Conservation (phyloP, 345 rosid genomes). For the Moringa oleifera region DNA sequence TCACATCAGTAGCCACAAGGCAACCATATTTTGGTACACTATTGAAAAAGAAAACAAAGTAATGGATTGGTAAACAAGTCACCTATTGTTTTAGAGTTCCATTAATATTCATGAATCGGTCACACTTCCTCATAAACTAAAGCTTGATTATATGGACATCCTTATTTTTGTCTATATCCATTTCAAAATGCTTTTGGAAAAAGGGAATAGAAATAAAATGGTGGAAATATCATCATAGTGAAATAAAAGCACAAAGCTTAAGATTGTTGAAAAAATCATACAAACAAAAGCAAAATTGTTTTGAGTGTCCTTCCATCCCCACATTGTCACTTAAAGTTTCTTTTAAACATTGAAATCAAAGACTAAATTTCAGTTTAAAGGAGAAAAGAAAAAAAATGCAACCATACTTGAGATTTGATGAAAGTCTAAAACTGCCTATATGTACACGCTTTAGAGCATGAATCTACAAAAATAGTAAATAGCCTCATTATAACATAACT, state of each 20-base stretch:
- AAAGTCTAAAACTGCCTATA: constrained; percentile 90
- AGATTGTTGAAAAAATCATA: background rate
- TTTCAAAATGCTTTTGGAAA: background rate
- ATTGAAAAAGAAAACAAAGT: too few relatives aligned
- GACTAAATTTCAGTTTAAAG: background rate
- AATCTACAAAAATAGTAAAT: constrained; percentile 42
- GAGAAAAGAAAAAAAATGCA: background rate
- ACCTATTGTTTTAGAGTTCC: background rate
- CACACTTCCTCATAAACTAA: background rate
- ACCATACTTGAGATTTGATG: constrained; percentile 82
- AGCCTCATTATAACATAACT: background rate
- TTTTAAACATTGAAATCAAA: background rate
- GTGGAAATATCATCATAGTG: constrained; percentile 1
- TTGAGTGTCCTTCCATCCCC: background rate
- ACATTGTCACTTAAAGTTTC: background rate
- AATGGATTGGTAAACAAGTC: too few relatives aligned
- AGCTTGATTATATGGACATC: too few relatives aligned
- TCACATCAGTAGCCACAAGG: background rate
- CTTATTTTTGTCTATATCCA: too few relatives aligned
- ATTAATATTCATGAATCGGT: background rate
- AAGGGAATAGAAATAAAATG: background rate
- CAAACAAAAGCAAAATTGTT: too few relatives aligned
- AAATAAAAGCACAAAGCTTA: too few relatives aligned
- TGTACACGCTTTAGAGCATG: constrained; percentile 72
- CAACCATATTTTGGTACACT: background rate